Conservation (phyloP, 192 early-diverging fungal species). For the Obelidium mucronatum region DNA sequence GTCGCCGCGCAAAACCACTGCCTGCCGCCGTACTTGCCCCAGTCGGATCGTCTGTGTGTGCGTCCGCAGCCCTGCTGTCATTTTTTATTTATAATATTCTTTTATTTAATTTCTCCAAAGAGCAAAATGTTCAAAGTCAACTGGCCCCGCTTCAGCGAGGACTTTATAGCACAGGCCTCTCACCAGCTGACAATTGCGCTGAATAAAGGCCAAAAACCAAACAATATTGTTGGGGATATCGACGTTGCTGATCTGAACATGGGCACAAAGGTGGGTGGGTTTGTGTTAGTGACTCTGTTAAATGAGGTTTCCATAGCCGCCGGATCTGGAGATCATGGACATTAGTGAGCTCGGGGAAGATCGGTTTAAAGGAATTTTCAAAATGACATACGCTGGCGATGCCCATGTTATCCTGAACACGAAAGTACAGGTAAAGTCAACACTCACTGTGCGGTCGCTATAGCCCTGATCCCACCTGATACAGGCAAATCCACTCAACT, state of each 20-base stretch:
- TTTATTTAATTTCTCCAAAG: neutral
- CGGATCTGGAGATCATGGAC: constrained; percentile 97
- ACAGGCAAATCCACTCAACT: constrained; percentile 78
- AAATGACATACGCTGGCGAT: constrained; percentile 92
- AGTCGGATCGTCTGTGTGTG: constrained; percentile 3
- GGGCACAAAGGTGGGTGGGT: constrained; percentile 76
- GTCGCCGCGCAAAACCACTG: too few relatives aligned
- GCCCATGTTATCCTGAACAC: constrained; percentile 91
- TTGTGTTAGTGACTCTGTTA: neutral
- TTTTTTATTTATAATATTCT: neutral
- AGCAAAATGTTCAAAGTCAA: constrained; percentile 82
- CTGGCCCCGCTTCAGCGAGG: constrained; percentile 89
- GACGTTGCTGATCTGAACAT: constrained; percentile 92
- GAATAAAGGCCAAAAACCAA: constrained; percentile 93
- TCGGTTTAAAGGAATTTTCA: constrained; percentile 94
- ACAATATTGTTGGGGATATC: constrained; percentile 92
- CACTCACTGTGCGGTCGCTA: neutral
- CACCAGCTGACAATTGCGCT: constrained; percentile 87
- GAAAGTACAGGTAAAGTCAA: constrained; percentile 80
- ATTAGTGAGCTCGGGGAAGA: constrained; percentile 96
- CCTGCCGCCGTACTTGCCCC: too few relatives aligned
- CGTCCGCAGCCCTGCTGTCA: neutral
- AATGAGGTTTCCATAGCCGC: constrained; percentile 62
- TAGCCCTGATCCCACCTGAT: neutral
- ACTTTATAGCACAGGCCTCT: constrained; percentile 88